Percentiles rank a stretch among this genome's conserved stretches.
Evolutionary conservation across 1,139 yeast species (phyloP).

Genomic region (Candida sanyaensis): DNA sequence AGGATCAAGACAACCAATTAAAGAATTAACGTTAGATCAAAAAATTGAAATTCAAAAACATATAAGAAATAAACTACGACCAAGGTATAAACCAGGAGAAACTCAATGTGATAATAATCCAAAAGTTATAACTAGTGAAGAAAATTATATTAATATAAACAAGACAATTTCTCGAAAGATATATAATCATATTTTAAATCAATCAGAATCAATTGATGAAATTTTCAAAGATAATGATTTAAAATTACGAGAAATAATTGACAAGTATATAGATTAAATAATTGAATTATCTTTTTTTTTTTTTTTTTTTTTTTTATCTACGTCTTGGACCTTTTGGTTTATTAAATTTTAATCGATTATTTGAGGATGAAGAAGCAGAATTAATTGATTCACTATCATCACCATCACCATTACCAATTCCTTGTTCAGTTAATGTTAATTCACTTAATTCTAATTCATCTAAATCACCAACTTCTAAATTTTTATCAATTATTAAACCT

Average conservation of each 20-base stretch:
- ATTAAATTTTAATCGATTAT: constrained; percentile 36
- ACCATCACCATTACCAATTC: not conserved
- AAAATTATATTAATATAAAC: constrained; percentile 37
- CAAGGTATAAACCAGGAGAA: constrained; percentile 33
- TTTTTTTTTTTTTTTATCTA: constrained; percentile 27
- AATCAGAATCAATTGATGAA: constrained; percentile 8
- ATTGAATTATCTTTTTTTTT: too few relatives aligned
- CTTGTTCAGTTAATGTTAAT: constrained; percentile 19
- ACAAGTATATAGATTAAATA: constrained; percentile 18
- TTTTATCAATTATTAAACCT: constrained; percentile 31
- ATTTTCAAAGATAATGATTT: constrained; percentile 18
- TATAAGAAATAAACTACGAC: constrained; percentile 52
- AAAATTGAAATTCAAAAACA: constrained; percentile 53
- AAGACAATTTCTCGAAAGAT: constrained; percentile 45
- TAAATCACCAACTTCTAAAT: constrained; percentile 68
- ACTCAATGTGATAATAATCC: constrained; percentile 17
- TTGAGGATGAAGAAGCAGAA: constrained; percentile 13
- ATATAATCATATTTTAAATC: constrained; percentile 30
- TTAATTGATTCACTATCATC: constrained; percentile 18
- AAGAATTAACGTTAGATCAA: constrained; percentile 39
- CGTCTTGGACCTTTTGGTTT: constrained; percentile 62
- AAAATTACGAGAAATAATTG: constrained; percentile 25
- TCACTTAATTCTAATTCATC: constrained; percentile 57
- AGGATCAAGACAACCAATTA: not conserved
- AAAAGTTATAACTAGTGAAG: constrained; percentile 25